Conservation (phyloP, 2,329 filamentous ascomycete species). For the Claviceps purpurea region DNA sequence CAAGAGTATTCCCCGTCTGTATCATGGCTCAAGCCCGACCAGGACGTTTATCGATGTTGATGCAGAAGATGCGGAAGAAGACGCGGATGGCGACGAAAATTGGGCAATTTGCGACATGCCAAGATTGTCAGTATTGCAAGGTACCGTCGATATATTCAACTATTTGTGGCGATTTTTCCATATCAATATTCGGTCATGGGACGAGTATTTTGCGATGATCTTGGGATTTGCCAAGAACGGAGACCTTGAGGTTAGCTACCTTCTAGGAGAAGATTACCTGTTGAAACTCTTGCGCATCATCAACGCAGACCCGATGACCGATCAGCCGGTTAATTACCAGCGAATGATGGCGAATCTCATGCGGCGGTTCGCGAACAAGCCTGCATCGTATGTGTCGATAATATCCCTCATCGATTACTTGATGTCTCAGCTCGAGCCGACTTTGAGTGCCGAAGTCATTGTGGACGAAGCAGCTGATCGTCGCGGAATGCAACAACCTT, state of each 20-base stretch:
- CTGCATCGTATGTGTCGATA: constrained; percentile 39
- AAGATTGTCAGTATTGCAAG: constrained; percentile 14
- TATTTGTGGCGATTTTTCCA: constrained; percentile 52
- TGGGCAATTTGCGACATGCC: constrained; percentile 5
- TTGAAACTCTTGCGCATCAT: constrained; percentile 45
- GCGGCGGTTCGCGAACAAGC: constrained; percentile 34
- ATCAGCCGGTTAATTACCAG: constrained; percentile 40
- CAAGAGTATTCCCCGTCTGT: constrained; percentile 29
- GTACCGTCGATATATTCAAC: constrained; percentile 34
- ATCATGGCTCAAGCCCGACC: constrained; percentile 19
- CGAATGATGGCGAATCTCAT: constrained; percentile 39
- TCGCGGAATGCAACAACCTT: constrained; percentile 19
- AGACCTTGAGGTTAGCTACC: constrained; percentile 37
- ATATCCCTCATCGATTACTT: constrained; percentile 36
- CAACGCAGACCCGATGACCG: constrained; percentile 40
- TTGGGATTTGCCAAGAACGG: constrained; percentile 52
- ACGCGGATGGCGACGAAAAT: constrained; percentile 19
- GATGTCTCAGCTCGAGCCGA: constrained; percentile 28
- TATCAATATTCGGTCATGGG: constrained; percentile 51
- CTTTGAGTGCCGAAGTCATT: constrained; percentile 21
- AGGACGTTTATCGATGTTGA: constrained; percentile 5
- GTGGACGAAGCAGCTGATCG: constrained; percentile 27
- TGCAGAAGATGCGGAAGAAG: constrained; percentile 10
- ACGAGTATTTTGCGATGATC: constrained; percentile 62
- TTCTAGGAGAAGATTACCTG: constrained; percentile 51